Evolutionary conservation across 1,284 basidiomycete species (phyloP).

Genomic region (Ganoderma resinaceum): DNA sequence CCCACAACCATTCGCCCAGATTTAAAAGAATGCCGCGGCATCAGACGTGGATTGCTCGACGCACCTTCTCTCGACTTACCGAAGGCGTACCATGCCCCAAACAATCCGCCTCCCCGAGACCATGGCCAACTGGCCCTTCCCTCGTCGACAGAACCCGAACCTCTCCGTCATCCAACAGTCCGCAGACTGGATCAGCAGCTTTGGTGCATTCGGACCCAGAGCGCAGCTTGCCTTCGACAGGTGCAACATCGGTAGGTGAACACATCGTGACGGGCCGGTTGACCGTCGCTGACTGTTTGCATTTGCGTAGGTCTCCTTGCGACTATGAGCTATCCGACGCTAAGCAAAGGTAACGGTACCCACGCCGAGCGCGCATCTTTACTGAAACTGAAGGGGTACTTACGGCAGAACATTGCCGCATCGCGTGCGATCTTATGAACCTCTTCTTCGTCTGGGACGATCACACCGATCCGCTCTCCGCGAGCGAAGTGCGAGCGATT

Average conservation of each 20-base stretch:
- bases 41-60: not conserved
- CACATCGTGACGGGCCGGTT: not conserved
- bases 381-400: not conserved
- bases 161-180: not conserved
- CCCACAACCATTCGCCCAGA: not conserved
- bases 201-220: slow-evolving; percentile 25
- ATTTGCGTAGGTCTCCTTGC: slow-evolving; percentile 30
- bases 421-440: slow-evolving; percentile 35
- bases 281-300: not conserved
- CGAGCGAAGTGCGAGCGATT: slow-evolving; percentile 13
- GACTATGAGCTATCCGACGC: slow-evolving; percentile 24
- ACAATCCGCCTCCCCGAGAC: slow-evolving; percentile 8
- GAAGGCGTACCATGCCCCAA: slow-evolving; percentile 2
- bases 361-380: not conserved
- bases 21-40: slow-evolving; percentile 3
- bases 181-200: slow-evolving; percentile 5
- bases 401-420: slow-evolving; percentile 27
- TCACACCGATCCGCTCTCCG: slow-evolving; percentile 32
- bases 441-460: slow-evolving; percentile 39
- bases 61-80: not conserved
- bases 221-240: slow-evolving; percentile 32
- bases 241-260: slow-evolving; percentile 34
- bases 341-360: slow-evolving; percentile 17
- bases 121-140: slow-evolving; percentile 8
- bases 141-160: slow-evolving; percentile 6